phyloP scores from a whole-genome alignment of 2,329 filamentous ascomycete species.

The Phialophora macrospora region DNA sequence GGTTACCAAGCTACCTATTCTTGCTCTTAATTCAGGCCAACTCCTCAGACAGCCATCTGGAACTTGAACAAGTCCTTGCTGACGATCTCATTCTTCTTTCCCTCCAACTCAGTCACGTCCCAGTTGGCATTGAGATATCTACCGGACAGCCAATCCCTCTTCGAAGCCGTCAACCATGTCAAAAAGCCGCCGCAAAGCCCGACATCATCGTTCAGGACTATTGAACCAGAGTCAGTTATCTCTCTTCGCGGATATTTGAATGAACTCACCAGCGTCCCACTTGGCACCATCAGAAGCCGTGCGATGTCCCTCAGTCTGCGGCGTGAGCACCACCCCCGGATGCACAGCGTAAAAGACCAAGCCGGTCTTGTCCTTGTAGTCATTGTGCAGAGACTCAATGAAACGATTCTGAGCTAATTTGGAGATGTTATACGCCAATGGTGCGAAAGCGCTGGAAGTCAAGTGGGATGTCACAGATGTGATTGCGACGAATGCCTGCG shows the following conservation, averaged over 20 bases:
- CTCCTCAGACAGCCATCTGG: constrained; percentile 18
- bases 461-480: constrained; percentile 50
- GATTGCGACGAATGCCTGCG: constrained; percentile 54
- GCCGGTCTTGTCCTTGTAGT: constrained; percentile 51
- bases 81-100: constrained; percentile 51
- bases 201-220: constrained; percentile 20
- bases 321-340: constrained; percentile 49
- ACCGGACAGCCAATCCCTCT: constrained; percentile 53
- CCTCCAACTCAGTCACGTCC: constrained; percentile 55
- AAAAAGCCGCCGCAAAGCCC: constrained; percentile 36
- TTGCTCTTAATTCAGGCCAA: background rate
- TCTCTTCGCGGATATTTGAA: background rate
- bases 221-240: background rate
- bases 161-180: constrained; percentile 50
- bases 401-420: constrained; percentile 59
- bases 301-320: constrained; percentile 8
- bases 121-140: constrained; percentile 54
- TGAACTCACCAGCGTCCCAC: constrained; percentile 15
- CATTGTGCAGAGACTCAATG: constrained; percentile 55
- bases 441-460: constrained; percentile 41
- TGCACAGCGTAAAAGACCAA: constrained; percentile 49
- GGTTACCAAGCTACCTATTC: too few relatives aligned
- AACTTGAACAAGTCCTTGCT: constrained; percentile 34
- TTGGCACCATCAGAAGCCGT: constrained; percentile 9
- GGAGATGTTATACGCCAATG: constrained; percentile 53